A percentile compares a stretch with the other conserved stretches of the same genome.
phyloP scores from a whole-genome alignment of 192 early-diverging fungal genomes.

The Linnemannia elongata region DNA sequence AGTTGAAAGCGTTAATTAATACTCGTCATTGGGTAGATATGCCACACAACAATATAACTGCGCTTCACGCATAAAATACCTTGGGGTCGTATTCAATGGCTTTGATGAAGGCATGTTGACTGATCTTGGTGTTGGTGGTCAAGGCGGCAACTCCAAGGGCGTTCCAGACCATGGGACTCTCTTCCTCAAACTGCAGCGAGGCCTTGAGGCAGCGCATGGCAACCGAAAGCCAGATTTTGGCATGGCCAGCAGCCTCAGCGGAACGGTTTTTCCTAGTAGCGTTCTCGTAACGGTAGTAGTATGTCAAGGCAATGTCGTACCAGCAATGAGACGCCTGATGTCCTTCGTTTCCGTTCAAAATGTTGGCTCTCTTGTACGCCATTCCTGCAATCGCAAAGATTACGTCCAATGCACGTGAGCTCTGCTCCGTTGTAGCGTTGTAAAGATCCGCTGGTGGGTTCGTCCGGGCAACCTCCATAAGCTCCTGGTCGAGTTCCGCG shows the following conservation, averaged over 20 bases:
- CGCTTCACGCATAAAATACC: slow-evolving; percentile 56
- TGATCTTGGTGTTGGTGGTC: slow-evolving; percentile 62
- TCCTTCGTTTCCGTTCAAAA: slow-evolving; percentile 57
- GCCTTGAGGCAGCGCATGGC: slow-evolving; percentile 66
- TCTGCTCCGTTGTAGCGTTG: slow-evolving; percentile 41
- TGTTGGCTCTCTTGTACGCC: slow-evolving; percentile 66
- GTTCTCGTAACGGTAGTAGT: slow-evolving; percentile 57
- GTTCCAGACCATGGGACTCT: slow-evolving; percentile 74
- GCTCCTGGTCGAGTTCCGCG: slow-evolving; percentile 35
- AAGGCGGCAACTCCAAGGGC: slow-evolving; percentile 76
- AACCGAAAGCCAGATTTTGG: slow-evolving; percentile 30
- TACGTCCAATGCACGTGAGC: slow-evolving; percentile 52
- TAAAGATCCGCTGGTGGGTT: slow-evolving; percentile 20
- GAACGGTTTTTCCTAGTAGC: slow-evolving; percentile 21
- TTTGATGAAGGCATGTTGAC: slow-evolving; percentile 90
- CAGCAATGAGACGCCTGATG: slow-evolving; percentile 59
- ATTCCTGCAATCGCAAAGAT: slow-evolving; percentile 64
- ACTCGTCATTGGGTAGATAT: background rate
- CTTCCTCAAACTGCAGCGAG: slow-evolving; percentile 74
- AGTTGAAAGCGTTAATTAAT: background rate
- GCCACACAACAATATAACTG: background rate
- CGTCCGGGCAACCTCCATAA: background rate
- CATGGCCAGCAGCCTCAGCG: background rate
- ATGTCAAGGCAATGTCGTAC: slow-evolving; percentile 67
- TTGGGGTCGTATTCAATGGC: slow-evolving; percentile 77